Evolutionary conservation across 1,284 basidiomycete genomes (phyloP).

Genomic region (Athelia sp.): DNA sequence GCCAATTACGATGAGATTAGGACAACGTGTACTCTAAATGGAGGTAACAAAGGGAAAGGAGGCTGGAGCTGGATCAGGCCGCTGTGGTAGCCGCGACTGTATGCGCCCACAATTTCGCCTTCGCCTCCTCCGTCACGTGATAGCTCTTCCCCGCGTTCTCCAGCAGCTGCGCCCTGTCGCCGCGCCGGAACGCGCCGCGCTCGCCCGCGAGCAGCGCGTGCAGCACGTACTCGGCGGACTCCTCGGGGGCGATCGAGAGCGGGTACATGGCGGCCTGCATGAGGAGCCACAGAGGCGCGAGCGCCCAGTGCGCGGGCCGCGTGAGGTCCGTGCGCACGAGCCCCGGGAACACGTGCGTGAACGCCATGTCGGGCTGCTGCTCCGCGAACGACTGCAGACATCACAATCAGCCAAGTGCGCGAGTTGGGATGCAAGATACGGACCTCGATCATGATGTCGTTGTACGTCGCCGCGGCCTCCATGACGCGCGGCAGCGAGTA

Average conservation of each 20-base stretch:
- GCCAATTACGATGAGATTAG: not conserved
- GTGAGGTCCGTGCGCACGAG: conserved; percentile 22
- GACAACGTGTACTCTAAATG: too few species aligned
- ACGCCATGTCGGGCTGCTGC: conserved; percentile 24
- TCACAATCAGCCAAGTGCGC: not conserved
- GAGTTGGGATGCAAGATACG: conserved; percentile 2
- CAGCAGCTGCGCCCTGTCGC: too few species aligned
- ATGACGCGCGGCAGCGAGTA: conserved; percentile 3
- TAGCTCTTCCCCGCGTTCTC: too few species aligned
- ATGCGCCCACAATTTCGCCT: too few species aligned
- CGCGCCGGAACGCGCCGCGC: too few species aligned
- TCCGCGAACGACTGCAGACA: conserved; percentile 19
- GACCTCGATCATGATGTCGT: conserved; percentile 22
- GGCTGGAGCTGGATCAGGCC: too few species aligned
- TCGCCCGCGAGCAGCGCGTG: too few species aligned
- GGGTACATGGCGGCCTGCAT: not conserved
- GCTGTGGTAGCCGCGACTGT: too few species aligned
- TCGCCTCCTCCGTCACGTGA: too few species aligned
- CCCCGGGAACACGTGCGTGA: conserved; percentile 30
- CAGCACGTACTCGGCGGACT: too few species aligned
- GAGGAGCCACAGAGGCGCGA: not conserved
- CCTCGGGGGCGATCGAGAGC: not conserved
- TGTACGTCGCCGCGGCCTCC: conserved; percentile 13
- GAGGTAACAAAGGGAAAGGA: too few species aligned
- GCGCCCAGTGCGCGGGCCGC: not conserved